These are phyloP conservation scores for Fusarium torreyae DNA, from an alignment of 2,329 filamentous ascomycete genomes.

Conservation along the genomic window DNA sequence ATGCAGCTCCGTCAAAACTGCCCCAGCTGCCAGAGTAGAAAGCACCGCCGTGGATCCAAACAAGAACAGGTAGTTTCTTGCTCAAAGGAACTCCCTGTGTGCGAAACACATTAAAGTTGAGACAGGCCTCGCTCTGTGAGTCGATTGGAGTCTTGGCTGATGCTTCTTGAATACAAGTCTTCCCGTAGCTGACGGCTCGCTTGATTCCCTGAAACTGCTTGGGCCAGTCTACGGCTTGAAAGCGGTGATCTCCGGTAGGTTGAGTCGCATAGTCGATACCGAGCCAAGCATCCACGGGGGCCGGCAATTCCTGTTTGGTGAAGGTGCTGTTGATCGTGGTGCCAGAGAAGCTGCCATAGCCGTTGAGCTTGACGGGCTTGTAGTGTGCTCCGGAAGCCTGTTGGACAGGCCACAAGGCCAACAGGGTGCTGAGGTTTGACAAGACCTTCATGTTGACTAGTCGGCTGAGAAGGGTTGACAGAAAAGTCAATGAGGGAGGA, in stretches of 20 bases:
- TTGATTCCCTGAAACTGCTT: conserved; percentile 58
- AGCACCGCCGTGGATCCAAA: conserved; percentile 60
- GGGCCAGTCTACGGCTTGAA: conserved; percentile 59
- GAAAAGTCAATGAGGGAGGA: rapidly evolving
- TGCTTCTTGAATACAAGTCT: conserved; percentile 59
- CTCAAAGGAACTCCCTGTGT: conserved; percentile 52
- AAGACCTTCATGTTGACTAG: conserved; percentile 33
- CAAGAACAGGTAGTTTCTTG: conserved; percentile 56
- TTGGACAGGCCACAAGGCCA: conserved; percentile 31
- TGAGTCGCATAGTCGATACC: conserved; percentile 63
- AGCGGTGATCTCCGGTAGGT: conserved; percentile 59
- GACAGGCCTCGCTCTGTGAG: conserved; percentile 55
- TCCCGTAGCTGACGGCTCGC: conserved; percentile 58
- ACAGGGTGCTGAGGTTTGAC: conserved; percentile 23
- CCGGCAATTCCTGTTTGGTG: conserved; percentile 21
- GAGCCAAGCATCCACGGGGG: conserved; percentile 62
- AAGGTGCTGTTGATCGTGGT: conserved; percentile 40
- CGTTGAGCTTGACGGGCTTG: conserved; percentile 31
- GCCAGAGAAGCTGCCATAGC: conserved; percentile 43
- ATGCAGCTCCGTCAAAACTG: conserved; percentile 56
- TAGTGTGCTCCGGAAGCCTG: conserved; percentile 10
- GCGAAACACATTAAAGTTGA: conserved; percentile 60
- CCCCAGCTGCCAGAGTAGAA: conserved; percentile 54
- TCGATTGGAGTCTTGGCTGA: conserved; percentile 27
- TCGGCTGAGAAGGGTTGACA: neutral